Percentiles rank a stretch among this genome's conserved stretches.
phyloP scores from a whole-genome alignment of 2,329 filamentous ascomycete genomes.

The Bipolaris cookei region DNA sequence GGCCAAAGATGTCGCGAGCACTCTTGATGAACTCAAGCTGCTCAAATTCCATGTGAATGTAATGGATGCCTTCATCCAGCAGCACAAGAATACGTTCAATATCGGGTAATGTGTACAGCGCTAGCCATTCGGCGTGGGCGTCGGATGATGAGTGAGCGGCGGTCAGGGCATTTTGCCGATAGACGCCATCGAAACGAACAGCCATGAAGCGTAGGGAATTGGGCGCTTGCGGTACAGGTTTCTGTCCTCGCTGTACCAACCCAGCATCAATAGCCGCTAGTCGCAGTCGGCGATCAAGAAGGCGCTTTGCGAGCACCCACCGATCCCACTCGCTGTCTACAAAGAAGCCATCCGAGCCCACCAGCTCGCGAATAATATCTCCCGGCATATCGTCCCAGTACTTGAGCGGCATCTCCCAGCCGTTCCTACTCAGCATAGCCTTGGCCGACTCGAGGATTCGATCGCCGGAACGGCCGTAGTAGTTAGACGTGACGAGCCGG shows the following conservation, averaged over 20 bases:
- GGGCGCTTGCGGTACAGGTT: constrained; percentile 55
- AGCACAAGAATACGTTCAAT: constrained; percentile 63
- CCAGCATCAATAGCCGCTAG: constrained; percentile 56
- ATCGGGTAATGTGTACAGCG: constrained; percentile 61
- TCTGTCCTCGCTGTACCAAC: constrained; percentile 54
- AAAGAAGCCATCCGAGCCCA: constrained; percentile 65
- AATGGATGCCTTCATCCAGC: constrained; percentile 65
- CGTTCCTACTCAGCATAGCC: constrained; percentile 63
- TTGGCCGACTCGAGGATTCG: constrained; percentile 63
- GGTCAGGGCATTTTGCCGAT: constrained; percentile 54
- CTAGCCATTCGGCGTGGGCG: constrained; percentile 56
- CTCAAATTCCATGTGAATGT: constrained; percentile 65
- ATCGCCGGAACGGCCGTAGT: constrained; percentile 62
- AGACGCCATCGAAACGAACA: constrained; percentile 60
- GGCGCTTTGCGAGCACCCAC: constrained; percentile 62
- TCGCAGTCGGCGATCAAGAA: constrained; percentile 60
- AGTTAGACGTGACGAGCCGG: constrained; percentile 61
- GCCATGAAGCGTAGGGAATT: constrained; percentile 57
- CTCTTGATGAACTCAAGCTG: constrained; percentile 62
- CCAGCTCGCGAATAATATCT: constrained; percentile 64
- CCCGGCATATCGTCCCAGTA: constrained; percentile 65
- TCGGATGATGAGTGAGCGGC: constrained; percentile 50
- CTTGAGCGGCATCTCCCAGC: constrained; percentile 61
- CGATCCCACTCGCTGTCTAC: constrained; percentile 64
- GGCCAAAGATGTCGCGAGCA: constrained; percentile 59